Evolutionary conservation across 228 moss, liverwort and hornwort genomes (phyloP), one percentile per base, ranked within the genome.

Genomic region (Sphagnum magellanicum): DNA sequence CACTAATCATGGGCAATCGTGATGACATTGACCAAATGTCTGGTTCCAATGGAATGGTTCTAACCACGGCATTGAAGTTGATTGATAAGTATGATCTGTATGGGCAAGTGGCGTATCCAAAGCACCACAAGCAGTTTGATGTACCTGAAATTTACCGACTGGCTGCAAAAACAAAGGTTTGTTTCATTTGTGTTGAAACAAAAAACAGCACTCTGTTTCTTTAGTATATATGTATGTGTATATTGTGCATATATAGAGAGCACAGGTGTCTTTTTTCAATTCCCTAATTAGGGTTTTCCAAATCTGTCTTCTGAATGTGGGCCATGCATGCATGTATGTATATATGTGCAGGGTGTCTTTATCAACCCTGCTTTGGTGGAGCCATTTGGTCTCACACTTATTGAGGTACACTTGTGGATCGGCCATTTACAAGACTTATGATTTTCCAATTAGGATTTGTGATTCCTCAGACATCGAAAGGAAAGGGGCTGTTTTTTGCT

Each of bases 331-430:
- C 32, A 32, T 32, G 32, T 2, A 32, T 32, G 32, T 32, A 32
- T 32, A 3, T 32, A 2, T 32, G 32, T 75, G 74, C 83, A 91
- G 91, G 89, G 91, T 63, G 91, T 91, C 16, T 91, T 91, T 58
- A 84, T 91, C 71, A 91, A 91, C 69, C 87, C 89, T 59, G 91
- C 91, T 63, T 81, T 91, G 32, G 89, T 91, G 73, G 91, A 89
- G 74, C 91, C 91, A 64, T 91, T 91, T 80, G 89, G 91, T 65
- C 82, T 91, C 6, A 91, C 91, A 52, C 79, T 91, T 46, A 91
- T 91, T 65, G 91, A 91, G 89, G 91, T 91, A 74, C 67, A 57
- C 60, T 55, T 55, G 55, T 55, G 55, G 55, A 8, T 55, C 3
- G 1, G 55, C 55, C 55, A 55, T 12, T 55, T 8, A 12, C 55